Base-by-base conservation (phyloP, 305 asterid genomes). In the Salvia sclarea region DNA sequence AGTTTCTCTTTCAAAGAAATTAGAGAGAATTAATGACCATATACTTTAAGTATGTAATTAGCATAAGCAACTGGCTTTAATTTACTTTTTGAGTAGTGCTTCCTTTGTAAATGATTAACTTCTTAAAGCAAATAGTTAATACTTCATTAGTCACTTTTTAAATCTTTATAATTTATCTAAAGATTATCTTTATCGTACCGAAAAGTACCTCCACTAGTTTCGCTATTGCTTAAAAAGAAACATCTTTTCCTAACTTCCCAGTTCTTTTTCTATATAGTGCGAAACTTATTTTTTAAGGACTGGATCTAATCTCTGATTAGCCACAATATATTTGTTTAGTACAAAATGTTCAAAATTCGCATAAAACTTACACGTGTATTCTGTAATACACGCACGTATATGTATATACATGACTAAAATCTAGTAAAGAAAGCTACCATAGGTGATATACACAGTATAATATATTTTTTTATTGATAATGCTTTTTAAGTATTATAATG, bases 161-260 rank as follows among this genome's bases (percentile, higher is more conserved):
- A 64, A 49, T 20, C 12, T 47, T 4, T 33, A 56, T 49, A 41
- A 61, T 43, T 30, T 43, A 48, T 58, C 38, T n/a, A 30, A 52
- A 63, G 41, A 54, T 64, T 12, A 55, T 64, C 61, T 56, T 75
- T 66, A 61, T 69, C 58, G 64, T 37, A 55, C 61, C 10, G 16
- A 57, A 74, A 64, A 75, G 69, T 64, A 64, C 64, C 59, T 57
- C 69, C 63, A 69, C 24, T 56, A 13, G 24, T 63, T 18, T 17
- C 5, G 12, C 14, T n/a, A 60, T 50, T 61, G 62, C 70, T 17
- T 40, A 18, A 38, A 6, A 45, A 44, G 24, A 74, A 41, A 20
- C 35, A 40, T 58, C 21, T 64, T 75, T 69, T 70, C 76, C 75
- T 69, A 75, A 63, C 75, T 69, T 56, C 63, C 1, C 35, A 54